Base-by-base conservation (phyloP, 192 early-diverging fungal genomes). In the Coemansia sp. region DNA sequence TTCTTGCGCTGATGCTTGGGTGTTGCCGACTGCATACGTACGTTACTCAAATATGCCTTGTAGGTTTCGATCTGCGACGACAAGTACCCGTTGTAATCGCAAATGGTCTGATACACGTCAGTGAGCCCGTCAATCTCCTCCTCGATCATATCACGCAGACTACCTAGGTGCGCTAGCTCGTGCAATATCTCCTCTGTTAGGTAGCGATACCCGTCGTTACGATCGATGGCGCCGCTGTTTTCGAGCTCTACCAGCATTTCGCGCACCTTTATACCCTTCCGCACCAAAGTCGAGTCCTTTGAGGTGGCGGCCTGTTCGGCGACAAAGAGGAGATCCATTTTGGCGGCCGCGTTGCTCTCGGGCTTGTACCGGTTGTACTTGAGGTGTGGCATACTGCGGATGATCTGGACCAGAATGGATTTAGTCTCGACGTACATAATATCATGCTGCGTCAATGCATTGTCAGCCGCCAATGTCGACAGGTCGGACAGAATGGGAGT, bases 381-480 rank as follows among this genome's bases (percentile, higher is more conserved):
- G 52, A 98, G 76, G 19, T 84, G 85, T 57, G 95, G 95, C 78
- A 94, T 88, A 11, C 92, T 91, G 72, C 96, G 94, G 44, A 98
- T 89, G 19, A 98, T 86, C 76, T 98, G 96, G 7, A 98, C 94
- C 76, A 94, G 89, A 19, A 96, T 90, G 0, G 95, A 91, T 68
- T 98, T 98, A 6, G 95, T 93, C 73, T 98, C 96, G 85, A 96
- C 94, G 67, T 96, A 98, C 74, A 96, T 86, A 61, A 96, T 93
- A 66, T 98, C 96, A 77, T 91, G 90, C 74, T 94, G 92, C n/a
- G 95, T 96, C 35, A 98, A 87, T 62, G 93, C 89, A 68, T 91
- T 92, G 74, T 95, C 96, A 6, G 91, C 91, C 68, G 90, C 87
- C 61, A 94, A 83, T 3, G 94, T 87, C 55, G 93, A 89, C 2